Base-by-base conservation (phyloP, 345 rosid species). In the Trapa bicornis region DNA sequence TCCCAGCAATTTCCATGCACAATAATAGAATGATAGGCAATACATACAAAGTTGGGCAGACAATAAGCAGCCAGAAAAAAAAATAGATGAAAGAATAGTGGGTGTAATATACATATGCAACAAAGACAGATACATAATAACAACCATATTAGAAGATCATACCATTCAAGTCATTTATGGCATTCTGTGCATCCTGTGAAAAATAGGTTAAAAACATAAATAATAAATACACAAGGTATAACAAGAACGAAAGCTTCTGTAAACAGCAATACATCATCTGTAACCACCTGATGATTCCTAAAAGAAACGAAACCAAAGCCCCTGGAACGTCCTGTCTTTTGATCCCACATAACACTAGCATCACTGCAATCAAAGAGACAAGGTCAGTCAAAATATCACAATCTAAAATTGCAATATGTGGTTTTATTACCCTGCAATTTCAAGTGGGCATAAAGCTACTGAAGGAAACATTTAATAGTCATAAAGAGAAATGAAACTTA, bases 261-360 rank as follows among this genome's bases (percentile, higher is more conserved):
- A 67, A 57, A 15, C 16, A 45, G 37, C 3, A 58, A 67, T 47
- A 15, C 16, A 45, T 14, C 3, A 58, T 4, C 60, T n/a, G 29
- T 14, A 16, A 36, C 47, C 65, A 87, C 94, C 89, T 82, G 89
- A 66, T 86, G 96, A 68, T 79, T 81, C 68, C 95, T 82, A 75
- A 86, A 92, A 54, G 96, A 91, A 70, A 91, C 97, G 80, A 91
- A 91, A 22, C 97, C 97, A 79, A 88, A 88, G 41, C 93, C 96
- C 80, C 97, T 87, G 29, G 97, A 91, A 22, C 96, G 89, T 48
- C 96, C 97, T 54, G 96, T 91, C 80, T 91, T 88, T 79, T 87
- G 97, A 75, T 91, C 97, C 97, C 97, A 91, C 97, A 91, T 91
- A 41, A 91, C 97, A 81, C 86, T 86, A 37, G 93, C 90, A 80